Percentiles rank a stretch among this genome's conserved stretches.
Evolutionary conservation across 2,329 filamentous ascomycete species (phyloP).

Genomic region (Arthrobotrys musiformis): DNA sequence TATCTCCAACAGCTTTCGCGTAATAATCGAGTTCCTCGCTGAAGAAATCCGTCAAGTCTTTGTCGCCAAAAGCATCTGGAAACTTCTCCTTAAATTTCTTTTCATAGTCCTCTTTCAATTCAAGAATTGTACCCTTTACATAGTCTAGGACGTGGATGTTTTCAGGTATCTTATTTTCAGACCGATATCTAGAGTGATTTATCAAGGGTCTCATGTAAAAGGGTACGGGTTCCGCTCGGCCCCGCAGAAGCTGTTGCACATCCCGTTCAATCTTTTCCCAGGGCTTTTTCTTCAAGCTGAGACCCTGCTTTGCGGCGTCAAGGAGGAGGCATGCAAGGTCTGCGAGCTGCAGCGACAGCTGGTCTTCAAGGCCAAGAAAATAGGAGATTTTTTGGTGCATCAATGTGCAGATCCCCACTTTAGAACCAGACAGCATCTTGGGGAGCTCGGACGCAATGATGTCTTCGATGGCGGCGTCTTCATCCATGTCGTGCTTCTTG

Average conservation of each 20-base stretch:
- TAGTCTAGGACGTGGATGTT: background rate
- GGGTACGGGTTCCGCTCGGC: background rate
- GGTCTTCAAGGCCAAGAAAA: background rate
- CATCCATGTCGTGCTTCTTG: background rate
- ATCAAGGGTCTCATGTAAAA: background rate
- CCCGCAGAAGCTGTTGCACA: background rate
- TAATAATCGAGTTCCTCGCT: background rate
- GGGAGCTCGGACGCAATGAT: background rate
- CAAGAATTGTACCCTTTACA: background rate
- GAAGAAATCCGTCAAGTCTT: background rate
- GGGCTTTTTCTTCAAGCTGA: background rate
- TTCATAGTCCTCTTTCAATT: background rate
- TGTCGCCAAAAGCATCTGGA: background rate
- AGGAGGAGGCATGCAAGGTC: background rate
- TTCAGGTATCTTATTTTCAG: background rate
- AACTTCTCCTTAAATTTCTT: background rate
- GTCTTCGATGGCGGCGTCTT: background rate
- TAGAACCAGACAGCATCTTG: background rate
- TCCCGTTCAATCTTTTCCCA: background rate
- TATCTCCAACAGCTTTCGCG: background rate
- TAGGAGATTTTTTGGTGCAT: background rate
- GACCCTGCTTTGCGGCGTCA: background rate
- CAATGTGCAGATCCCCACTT: background rate
- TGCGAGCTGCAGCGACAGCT: background rate
- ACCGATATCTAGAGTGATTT: background rate